Percentiles rank a stretch among this genome's conserved stretches.
Conservation (phyloP, 768 basidiomycete genomes). For the Scleroderma bovista region DNA sequence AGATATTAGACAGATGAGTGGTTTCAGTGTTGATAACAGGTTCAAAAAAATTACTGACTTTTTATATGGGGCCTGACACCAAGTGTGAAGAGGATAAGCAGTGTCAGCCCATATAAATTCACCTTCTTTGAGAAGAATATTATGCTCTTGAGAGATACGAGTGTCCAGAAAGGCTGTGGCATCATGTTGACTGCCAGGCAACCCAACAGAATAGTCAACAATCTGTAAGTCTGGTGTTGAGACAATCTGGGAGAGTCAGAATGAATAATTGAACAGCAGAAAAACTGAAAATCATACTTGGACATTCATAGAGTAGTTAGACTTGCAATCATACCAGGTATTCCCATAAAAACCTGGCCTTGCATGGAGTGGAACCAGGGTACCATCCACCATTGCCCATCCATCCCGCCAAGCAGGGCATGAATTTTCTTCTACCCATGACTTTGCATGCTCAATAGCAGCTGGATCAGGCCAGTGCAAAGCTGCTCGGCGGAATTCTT, state of each 20-base stretch:
- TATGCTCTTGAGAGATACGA: not conserved
- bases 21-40: too few relatives aligned
- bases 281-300: conserved; percentile 9
- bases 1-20: too few relatives aligned
- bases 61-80: conserved; percentile 9
- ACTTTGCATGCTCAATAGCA: conserved; percentile 35
- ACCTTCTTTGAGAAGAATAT: not conserved
- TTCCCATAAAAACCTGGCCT: conserved; percentile 7
- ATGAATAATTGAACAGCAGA: not conserved
- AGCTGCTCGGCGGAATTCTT: conserved; percentile 29
- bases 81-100: conserved; percentile 11
- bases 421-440: conserved; percentile 32
- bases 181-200: conserved; percentile 12
- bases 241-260: conserved; percentile 1
- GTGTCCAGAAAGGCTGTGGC: conserved; percentile 3
- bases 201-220: conserved; percentile 11
- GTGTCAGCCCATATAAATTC: conserved; percentile 18
- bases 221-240: conserved; percentile 10
- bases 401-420: conserved; percentile 33
- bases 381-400: conserved; percentile 38
- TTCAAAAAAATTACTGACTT: not conserved
- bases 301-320: conserved; percentile 16
- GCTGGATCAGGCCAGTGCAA: conserved; percentile 16
- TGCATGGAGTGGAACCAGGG: conserved; percentile 27
- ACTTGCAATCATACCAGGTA: conserved; percentile 13